These are phyloP conservation scores for Pichia sp. DNA, from an alignment of 1,139 yeast species.

Conservation along the genomic window DNA sequence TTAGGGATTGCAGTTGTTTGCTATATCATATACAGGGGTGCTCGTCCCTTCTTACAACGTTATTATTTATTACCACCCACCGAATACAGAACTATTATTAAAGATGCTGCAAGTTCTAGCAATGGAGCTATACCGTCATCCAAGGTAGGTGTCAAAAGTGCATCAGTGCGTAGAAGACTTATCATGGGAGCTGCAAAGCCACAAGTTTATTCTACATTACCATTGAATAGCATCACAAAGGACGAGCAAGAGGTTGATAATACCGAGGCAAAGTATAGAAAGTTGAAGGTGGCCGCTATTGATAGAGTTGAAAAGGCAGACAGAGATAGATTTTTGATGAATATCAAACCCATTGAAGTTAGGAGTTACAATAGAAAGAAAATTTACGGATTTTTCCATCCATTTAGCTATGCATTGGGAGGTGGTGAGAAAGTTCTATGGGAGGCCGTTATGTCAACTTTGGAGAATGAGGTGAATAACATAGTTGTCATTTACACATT, in stretches of 20 bases:
- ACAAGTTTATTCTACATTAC: slow-evolving; percentile 37
- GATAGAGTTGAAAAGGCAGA: slow-evolving; percentile 19
- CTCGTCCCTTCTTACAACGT: slow-evolving; percentile 27
- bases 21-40: slow-evolving; percentile 14
- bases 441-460: slow-evolving; percentile 81
- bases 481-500: slow-evolving; percentile 69
- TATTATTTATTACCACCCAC: slow-evolving; percentile 40
- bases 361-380: slow-evolving; percentile 36
- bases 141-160: slow-evolving; percentile 30
- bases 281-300: slow-evolving; percentile 20
- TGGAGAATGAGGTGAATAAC: slow-evolving; percentile 41
- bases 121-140: slow-evolving; percentile 19
- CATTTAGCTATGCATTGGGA: slow-evolving; percentile 93
- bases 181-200: slow-evolving; percentile 41
- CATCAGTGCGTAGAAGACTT: slow-evolving; percentile 39
- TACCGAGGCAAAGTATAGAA: slow-evolving; percentile 10
- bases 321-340: slow-evolving; percentile 12
- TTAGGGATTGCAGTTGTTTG: neutral
- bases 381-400: slow-evolving; percentile 87
- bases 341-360: slow-evolving; percentile 29
- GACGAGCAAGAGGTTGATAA: slow-evolving; percentile 14
- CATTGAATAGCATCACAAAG: slow-evolving; percentile 13
- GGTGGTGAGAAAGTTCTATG: slow-evolving; percentile 97
- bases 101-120: slow-evolving; percentile 30
- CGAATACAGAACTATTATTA: slow-evolving; percentile 37